Percentiles rank a stretch among this genome's conserved stretches.
These are phyloP conservation scores for Dichotomopilus funicola DNA, from an alignment of 2,329 filamentous ascomycete genomes.

Conservation along the genomic window DNA sequence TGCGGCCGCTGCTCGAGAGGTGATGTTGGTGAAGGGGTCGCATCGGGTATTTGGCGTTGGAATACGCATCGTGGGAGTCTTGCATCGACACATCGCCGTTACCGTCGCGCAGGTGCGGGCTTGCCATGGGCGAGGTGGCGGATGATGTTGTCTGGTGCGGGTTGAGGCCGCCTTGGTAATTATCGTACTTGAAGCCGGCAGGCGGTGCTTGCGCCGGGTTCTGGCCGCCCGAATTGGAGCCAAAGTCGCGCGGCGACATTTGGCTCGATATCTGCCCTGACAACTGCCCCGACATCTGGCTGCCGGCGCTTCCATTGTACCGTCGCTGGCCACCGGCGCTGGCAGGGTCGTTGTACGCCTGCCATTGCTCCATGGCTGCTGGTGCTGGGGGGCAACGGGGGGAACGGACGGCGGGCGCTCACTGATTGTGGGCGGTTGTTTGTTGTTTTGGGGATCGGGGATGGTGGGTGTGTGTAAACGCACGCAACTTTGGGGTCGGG, in stretches of 20 bases:
- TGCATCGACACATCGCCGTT: conserved; percentile 81
- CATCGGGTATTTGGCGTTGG: conserved; percentile 78
- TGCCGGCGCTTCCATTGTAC: conserved; percentile 45
- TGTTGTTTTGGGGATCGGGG: conserved; percentile 5
- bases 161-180: conserved; percentile 49
- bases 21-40: conserved; percentile 73
- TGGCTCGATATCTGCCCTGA: too few relatives aligned
- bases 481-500: conserved; percentile 2
- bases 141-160: conserved; percentile 35
- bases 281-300: conserved; percentile 7
- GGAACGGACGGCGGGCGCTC: conserved; percentile 11
- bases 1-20: conserved; percentile 40
- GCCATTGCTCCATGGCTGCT: conserved; percentile 55
- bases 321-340: conserved; percentile 55
- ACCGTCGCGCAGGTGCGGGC: conserved; percentile 59
- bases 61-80: conserved; percentile 75
- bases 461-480: conserved; percentile 5
- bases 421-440: background rate
- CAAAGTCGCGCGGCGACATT: conserved; percentile 21
- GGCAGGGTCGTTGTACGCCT: conserved; percentile 57
- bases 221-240: conserved; percentile 34
- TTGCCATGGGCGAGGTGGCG: conserved; percentile 51
- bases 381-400: conserved; percentile 2
- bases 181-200: conserved; percentile 60
- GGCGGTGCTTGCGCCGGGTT: conserved; percentile 38